Conservation (phyloP, 306 rosid genomes). For the Vigna angularis region DNA sequence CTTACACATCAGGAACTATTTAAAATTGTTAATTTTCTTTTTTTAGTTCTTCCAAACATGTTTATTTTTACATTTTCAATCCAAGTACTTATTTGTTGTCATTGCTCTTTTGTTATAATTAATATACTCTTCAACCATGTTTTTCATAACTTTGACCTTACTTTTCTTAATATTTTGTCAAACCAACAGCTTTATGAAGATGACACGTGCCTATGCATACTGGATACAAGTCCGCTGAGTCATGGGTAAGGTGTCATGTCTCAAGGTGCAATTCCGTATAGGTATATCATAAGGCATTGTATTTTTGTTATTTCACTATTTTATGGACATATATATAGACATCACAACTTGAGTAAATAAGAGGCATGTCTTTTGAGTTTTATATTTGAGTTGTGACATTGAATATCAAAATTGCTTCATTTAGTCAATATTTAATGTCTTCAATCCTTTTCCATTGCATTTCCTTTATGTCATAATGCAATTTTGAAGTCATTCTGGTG, state of each 20-base stretch:
- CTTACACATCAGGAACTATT: conserved; percentile 2
- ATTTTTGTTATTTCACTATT: conserved; percentile 27
- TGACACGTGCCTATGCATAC: conserved; percentile 81
- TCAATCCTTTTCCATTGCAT: neutral
- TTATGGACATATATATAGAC: conserved; percentile 18
- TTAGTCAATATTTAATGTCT: conserved; percentile 19
- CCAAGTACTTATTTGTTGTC: neutral
- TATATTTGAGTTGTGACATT: conserved; percentile 5
- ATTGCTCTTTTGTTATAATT: neutral
- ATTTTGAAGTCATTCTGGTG: conserved; percentile 14
- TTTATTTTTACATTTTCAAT: neutral
- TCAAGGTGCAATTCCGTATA: conserved; percentile 42
- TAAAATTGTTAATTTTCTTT: conserved; percentile 24
- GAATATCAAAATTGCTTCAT: neutral
- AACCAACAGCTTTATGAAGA: conserved; percentile 86
- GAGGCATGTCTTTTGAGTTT: conserved; percentile 22
- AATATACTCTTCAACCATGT: conserved; percentile 10
- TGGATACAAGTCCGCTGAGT: conserved; percentile 89
- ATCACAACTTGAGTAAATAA: conserved; percentile 6
- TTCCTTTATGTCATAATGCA: neutral
- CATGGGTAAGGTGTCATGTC: conserved; percentile 92
- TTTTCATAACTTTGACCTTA: conserved; percentile 37
- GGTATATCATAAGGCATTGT: conserved; percentile 26
- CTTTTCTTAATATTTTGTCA: conserved; percentile 38
- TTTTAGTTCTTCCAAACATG: conserved; percentile 21